Conservation (phyloP, 495 filamentous ascomycete genomes). For the Aspergillus conjunctus region DNA sequence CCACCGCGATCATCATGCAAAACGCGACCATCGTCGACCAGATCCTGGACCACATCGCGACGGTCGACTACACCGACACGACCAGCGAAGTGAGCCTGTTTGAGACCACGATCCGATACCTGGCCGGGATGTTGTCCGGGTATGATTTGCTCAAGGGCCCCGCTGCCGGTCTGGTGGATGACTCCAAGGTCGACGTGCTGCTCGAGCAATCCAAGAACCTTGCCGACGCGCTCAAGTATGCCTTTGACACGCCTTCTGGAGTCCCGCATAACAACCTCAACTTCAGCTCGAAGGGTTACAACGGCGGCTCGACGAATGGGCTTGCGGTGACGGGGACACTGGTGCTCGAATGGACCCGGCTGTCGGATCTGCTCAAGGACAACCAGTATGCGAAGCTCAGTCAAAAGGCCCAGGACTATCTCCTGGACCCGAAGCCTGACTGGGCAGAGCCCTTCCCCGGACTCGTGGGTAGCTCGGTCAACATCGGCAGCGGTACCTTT, state of each 20-base stretch:
- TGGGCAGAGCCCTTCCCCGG: conserved; percentile 75
- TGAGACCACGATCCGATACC: conserved; percentile 88
- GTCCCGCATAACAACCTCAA: conserved; percentile 74
- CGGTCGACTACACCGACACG: conserved; percentile 69
- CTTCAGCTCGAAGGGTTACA: conserved; percentile 54
- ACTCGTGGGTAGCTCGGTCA: conserved; percentile 69
- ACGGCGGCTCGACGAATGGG: conserved; percentile 59
- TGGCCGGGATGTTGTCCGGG: conserved; percentile 77
- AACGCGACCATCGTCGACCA: conserved; percentile 64
- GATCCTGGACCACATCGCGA: conserved; percentile 68
- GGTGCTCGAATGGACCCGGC: conserved; percentile 82
- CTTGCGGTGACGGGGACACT: conserved; percentile 73
- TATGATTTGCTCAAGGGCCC: conserved; percentile 81
- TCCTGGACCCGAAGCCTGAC: conserved; percentile 65
- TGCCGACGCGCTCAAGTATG: conserved; percentile 72
- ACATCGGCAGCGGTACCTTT: conserved; percentile 67
- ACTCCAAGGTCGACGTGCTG: conserved; percentile 55
- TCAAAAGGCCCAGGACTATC: conserved; percentile 70
- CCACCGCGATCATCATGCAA: conserved; percentile 78
- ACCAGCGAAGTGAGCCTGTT: conserved; percentile 68
- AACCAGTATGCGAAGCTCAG: conserved; percentile 64
- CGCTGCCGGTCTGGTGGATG: conserved; percentile 51
- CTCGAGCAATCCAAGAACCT: conserved; percentile 68
- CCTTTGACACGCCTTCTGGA: conserved; percentile 75
- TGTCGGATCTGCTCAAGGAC: conserved; percentile 76